A percentile compares a stretch with the other conserved stretches of the same genome.
phyloP scores from a whole-genome alignment of 2,329 filamentous ascomycete species.

The Aspergillus fructus region DNA sequence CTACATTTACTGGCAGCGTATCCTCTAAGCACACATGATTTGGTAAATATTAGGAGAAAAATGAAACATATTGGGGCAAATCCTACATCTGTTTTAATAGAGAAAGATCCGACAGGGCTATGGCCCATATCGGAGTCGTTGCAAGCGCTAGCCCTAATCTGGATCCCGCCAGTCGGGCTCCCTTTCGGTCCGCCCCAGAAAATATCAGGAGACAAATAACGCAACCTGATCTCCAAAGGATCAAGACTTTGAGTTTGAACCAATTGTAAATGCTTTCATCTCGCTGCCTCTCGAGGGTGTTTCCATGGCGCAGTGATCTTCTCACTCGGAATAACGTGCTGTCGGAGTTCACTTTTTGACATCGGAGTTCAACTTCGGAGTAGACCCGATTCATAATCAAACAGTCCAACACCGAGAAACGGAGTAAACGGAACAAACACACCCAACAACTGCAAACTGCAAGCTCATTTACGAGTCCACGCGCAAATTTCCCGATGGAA shows the following conservation, averaged over 20 bases:
- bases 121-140: not conserved
- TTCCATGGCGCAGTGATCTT: too few relatives aligned
- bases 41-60: not conserved
- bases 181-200: not conserved
- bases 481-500: not conserved
- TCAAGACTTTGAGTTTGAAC: not conserved
- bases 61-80: too few relatives aligned
- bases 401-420: not conserved
- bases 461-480: not conserved
- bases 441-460: not conserved
- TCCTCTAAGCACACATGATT: not conserved
- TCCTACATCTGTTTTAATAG: too few relatives aligned
- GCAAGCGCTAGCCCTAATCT: constrained; percentile 1
- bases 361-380: constrained; percentile 1
- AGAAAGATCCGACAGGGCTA: too few relatives aligned
- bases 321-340: not conserved
- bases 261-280: not conserved
- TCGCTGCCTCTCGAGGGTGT: not conserved
- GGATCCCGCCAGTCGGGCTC: not conserved
- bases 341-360: not conserved
- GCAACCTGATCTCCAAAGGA: not conserved
- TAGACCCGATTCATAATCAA: not conserved
- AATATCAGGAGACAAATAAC: not conserved
- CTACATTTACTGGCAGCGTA: too few relatives aligned
- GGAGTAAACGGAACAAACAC: not conserved